Evolutionary conservation across 2,329 filamentous ascomycete genomes (phyloP).

Genomic region (Lasiodiplodia sp.): DNA sequence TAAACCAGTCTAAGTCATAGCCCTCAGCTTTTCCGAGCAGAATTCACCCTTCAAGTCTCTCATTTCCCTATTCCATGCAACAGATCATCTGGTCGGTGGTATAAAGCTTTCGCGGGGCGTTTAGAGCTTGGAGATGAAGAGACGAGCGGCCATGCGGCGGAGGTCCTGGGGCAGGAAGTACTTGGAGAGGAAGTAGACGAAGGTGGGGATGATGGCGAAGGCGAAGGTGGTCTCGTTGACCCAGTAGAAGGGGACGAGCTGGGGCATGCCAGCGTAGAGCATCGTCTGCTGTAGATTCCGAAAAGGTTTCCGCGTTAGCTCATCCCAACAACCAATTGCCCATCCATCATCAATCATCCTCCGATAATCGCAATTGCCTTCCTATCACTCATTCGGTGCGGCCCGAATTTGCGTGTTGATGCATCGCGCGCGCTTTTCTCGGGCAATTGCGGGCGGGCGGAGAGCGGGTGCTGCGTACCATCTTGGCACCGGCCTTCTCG

Average conservation of each 20-base stretch:
- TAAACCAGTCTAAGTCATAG: constrained; percentile 7
- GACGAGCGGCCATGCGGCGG: constrained; percentile 49
- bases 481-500: constrained; percentile 29
- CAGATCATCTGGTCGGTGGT: constrained; percentile 20
- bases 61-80: background rate
- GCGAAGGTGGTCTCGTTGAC: constrained; percentile 53
- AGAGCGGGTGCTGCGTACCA: constrained; percentile 22
- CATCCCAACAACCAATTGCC: background rate
- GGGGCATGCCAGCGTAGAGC: constrained; percentile 53
- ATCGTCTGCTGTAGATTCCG: constrained; percentile 38
- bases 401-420: background rate
- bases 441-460: constrained; percentile 7
- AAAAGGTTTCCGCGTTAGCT: constrained; percentile 9
- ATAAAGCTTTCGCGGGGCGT: background rate
- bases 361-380: background rate
- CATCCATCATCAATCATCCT: background rate
- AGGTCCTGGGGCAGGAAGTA: constrained; percentile 53
- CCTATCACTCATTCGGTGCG: background rate
- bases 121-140: constrained; percentile 56
- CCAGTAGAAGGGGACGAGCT: constrained; percentile 55
- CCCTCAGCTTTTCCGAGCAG: background rate
- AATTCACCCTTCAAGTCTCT: background rate
- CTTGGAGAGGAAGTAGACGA: constrained; percentile 54
- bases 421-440: background rate
- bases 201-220: constrained; percentile 50